Conservation (phyloP, 306 rosid species). For the Crotalaria pallida region DNA sequence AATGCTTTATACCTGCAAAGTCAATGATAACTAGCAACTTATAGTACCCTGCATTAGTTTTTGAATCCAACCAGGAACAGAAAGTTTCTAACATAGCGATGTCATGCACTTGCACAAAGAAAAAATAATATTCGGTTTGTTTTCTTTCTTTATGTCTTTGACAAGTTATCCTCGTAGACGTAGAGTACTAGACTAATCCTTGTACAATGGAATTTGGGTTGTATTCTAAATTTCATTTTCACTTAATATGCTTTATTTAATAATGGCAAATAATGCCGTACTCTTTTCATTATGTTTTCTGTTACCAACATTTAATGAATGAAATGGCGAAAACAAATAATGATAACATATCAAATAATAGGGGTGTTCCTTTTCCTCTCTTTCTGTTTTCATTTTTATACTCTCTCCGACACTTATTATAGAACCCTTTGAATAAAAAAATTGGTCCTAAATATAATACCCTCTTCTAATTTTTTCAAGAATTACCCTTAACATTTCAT, state of each 20-base stretch:
- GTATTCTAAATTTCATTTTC: not conserved
- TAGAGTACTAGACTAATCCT: not conserved
- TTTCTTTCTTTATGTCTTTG: not conserved
- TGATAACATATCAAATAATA: not conserved
- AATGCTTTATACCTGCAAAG: slow-evolving; percentile 61
- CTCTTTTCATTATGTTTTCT: not conserved
- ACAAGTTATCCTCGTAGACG: too few relatives aligned
- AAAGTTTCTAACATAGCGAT: not conserved
- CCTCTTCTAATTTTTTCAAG: too few relatives aligned
- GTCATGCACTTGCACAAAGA: not conserved
- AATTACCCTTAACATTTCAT: too few relatives aligned
- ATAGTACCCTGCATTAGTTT: not conserved
- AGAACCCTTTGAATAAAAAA: too few relatives aligned
- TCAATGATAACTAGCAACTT: not conserved
- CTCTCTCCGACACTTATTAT: too few relatives aligned
- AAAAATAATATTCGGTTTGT: too few relatives aligned
- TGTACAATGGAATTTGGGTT: not conserved
- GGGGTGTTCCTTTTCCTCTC: not conserved
- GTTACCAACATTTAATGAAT: not conserved
- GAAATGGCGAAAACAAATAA: too few relatives aligned
- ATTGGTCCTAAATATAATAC: too few relatives aligned
- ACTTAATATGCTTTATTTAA: too few relatives aligned
- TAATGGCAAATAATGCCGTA: not conserved
- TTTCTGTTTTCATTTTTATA: too few relatives aligned
- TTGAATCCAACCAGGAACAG: not conserved